A percentile compares a stretch with the other conserved stretches of the same genome.
phyloP scores from a whole-genome alignment of 1,284 basidiomycete species.

The Leccinum angustisporum region DNA sequence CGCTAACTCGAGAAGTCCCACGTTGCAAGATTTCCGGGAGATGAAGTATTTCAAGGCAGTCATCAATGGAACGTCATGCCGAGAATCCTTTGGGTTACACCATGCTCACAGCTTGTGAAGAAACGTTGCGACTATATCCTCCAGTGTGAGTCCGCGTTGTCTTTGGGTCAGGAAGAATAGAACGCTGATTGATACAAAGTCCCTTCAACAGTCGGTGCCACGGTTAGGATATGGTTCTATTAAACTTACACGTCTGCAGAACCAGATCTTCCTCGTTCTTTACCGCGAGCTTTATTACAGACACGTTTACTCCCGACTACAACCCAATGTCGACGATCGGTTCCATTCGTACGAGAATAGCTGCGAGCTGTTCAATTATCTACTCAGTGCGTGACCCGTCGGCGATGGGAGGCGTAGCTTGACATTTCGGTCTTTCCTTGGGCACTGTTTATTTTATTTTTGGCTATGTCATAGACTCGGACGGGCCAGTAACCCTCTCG shows the following conservation, averaged over 20 bases:
- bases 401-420: neutral
- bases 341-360: slow-evolving; percentile 99
- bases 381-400: slow-evolving; percentile 59
- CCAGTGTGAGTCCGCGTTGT: slow-evolving; percentile 46
- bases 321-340: slow-evolving; percentile 95
- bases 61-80: slow-evolving; percentile 48
- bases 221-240: neutral
- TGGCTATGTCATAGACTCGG: slow-evolving; percentile 62
- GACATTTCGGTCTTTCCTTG: neutral
- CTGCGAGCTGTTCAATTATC: slow-evolving; percentile 95
- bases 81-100: neutral
- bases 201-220: slow-evolving; percentile 35
- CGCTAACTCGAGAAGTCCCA: slow-evolving; percentile 39
- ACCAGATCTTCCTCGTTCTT: slow-evolving; percentile 92
- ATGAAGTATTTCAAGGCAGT: slow-evolving; percentile 62
- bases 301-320: slow-evolving; percentile 93
- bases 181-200: slow-evolving; percentile 26
- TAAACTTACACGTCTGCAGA: slow-evolving; percentile 28
- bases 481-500: slow-evolving; percentile 90
- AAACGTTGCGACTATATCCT: slow-evolving; percentile 63
- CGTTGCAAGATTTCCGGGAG: slow-evolving; percentile 51
- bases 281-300: slow-evolving; percentile 95
- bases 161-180: neutral
- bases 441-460: neutral
- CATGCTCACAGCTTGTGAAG: slow-evolving; percentile 30